phyloP scores from a whole-genome alignment of 352 stramenopile species.

The Globisporangium uncinulatum region DNA sequence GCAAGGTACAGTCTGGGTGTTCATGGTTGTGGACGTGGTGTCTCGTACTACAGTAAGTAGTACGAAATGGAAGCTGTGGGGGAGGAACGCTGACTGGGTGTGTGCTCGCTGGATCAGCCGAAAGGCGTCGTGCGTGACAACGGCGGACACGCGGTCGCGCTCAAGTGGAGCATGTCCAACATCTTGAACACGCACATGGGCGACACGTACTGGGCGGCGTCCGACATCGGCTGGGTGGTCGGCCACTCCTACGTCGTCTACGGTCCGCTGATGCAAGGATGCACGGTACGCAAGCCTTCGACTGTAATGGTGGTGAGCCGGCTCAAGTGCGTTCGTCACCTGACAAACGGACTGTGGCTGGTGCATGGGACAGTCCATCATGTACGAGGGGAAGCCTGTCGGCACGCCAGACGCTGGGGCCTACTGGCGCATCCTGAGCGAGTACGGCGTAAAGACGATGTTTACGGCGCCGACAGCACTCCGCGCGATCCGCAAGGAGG shows the following conservation, averaged over 20 bases:
- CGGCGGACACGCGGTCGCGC: constrained; percentile 70
- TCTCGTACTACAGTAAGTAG: too few relatives aligned
- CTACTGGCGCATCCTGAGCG: constrained; percentile 84
- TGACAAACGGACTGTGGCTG: too few relatives aligned
- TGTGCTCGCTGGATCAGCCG: constrained; percentile 17
- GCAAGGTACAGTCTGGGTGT: constrained; percentile 17
- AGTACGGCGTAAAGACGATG: constrained; percentile 82
- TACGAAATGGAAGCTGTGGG: too few relatives aligned
- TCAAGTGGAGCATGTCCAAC: constrained; percentile 85
- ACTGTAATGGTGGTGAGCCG: neutral
- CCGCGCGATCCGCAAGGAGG: constrained; percentile 83
- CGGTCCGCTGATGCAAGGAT: constrained; percentile 81
- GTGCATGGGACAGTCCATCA: constrained; percentile 36
- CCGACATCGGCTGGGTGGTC: constrained; percentile 89
- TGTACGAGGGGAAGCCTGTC: constrained; percentile 90
- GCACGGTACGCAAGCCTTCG: constrained; percentile 30
- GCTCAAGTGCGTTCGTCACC: too few relatives aligned
- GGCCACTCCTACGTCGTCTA: constrained; percentile 89
- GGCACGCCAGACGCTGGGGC: constrained; percentile 78
- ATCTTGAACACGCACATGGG: constrained; percentile 67
- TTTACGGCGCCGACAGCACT: constrained; percentile 92
- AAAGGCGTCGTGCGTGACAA: constrained; percentile 80
- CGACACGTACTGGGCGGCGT: constrained; percentile 82
- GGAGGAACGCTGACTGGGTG: neutral
- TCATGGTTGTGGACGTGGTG: neutral